Percentiles rank a stretch among this genome's conserved stretches.
These are phyloP conservation scores for Apostasia ramifera DNA, from an alignment of 106 monocot genomes.

Conservation along the genomic window DNA sequence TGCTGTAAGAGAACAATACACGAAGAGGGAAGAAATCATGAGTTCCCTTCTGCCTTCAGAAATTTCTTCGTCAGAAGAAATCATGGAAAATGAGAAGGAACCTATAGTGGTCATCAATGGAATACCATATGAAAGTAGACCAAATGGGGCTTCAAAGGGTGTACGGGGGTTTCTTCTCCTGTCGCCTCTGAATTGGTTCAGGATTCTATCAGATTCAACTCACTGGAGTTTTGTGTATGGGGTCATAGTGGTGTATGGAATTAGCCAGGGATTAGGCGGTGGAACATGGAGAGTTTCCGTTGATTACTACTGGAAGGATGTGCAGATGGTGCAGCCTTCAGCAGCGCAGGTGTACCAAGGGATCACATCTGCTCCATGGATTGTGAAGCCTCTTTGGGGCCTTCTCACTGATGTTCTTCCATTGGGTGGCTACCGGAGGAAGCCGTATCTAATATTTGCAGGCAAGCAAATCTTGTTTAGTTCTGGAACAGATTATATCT, in stretches of 20 bases:
- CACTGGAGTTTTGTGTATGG: constrained; percentile 78
- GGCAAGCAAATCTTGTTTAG: constrained; percentile 18
- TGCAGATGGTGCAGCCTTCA: constrained; percentile 67
- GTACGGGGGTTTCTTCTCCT: not conserved
- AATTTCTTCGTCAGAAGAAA: constrained; percentile 2
- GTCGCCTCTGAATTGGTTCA: constrained; percentile 51
- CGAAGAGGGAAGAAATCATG: not conserved
- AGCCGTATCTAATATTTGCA: constrained; percentile 74
- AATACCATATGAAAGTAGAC: not conserved
- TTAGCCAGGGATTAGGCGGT: constrained; percentile 74
- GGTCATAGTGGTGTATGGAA: constrained; percentile 49
- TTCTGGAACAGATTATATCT: no score
- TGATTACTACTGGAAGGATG: constrained; percentile 94
- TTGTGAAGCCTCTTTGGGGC: constrained; percentile 87
- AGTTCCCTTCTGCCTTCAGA: not conserved
- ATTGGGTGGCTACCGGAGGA: constrained; percentile 61
- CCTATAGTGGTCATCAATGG: not conserved
- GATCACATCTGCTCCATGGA: constrained; percentile 74
- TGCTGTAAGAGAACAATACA: not conserved
- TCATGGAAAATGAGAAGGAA: constrained; percentile 1
- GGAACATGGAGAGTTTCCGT: constrained; percentile 36
- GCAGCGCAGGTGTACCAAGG: constrained; percentile 72
- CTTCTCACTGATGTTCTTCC: constrained; percentile 81
- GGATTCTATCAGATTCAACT: constrained; percentile 48
- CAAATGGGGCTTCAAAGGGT: not conserved